Evolutionary conservation across 2,329 filamentous ascomycete genomes (phyloP), one percentile per base, ranked within the genome.

Genomic region (Epichloe sibirici): DNA sequence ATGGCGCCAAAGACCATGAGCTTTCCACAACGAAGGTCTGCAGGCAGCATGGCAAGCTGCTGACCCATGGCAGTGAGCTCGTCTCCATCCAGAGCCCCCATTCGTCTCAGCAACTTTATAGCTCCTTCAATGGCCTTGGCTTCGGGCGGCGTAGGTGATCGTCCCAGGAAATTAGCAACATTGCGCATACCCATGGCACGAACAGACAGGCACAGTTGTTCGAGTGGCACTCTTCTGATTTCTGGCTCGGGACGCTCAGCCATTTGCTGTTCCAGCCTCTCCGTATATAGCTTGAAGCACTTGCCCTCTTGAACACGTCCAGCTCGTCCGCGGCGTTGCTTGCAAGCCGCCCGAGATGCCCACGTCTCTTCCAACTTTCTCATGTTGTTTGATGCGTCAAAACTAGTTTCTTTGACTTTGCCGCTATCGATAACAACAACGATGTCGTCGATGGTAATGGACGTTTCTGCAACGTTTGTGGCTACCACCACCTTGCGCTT

Each of bases 401-500:
- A 97, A 64, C 88, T 91, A 0, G 90, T 98, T 68, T 98, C 91
- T 65, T 98, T 98, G 55, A 98, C 93, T 51, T 89, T 84, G 31
- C 93, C 93, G 11, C 86, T 93, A 66, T 98, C 93, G 57, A 98
- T 91, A 45, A 98, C 93, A 2, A 88, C 91, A 2, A 97, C 87
- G 51, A 98, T 88, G 64, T 98, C 93, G 64, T 96, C 90, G 55
- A 98, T 98, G 0, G 93, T 98, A 65, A 98, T 97, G 2, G 93
- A 97, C 0, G 93, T 98, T 67, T 98, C 93, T 2, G 93, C 93
- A 2, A 98, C 91, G 62, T 98, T 98, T 45, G 93, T 98, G 1
- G 93, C 88, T 6, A 91, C 88, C 37, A 98, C 87, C 12, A 98
- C 81, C 69, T 98, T 98, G 38, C 93, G 79, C 69, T 88, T 90